Percentiles rank a stretch among this genome's conserved stretches.
phyloP scores from a whole-genome alignment of 2,329 filamentous ascomycete genomes.

The Ilyonectria sp. region DNA sequence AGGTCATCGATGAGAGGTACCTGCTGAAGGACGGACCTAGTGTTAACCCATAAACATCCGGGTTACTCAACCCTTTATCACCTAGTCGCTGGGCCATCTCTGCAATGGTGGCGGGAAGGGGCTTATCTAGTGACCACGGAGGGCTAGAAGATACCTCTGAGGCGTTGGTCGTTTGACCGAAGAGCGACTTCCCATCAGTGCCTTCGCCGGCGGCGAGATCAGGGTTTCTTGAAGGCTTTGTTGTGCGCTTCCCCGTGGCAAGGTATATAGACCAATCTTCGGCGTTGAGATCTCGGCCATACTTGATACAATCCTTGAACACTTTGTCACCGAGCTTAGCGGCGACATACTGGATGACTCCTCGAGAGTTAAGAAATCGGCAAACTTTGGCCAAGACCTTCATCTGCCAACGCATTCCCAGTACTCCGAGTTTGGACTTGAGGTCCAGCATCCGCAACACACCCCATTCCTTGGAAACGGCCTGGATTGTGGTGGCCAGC shows the following conservation, averaged over 20 bases:
- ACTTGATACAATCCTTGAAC: constrained; percentile 75
- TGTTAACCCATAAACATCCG: constrained; percentile 55
- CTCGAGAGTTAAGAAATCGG: constrained; percentile 70
- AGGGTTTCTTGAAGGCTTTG: constrained; percentile 46
- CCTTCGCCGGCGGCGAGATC: constrained; percentile 43
- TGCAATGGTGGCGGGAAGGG: constrained; percentile 51
- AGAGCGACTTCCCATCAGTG: constrained; percentile 42
- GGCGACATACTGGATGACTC: constrained; percentile 70
- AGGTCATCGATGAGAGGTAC: constrained; percentile 56
- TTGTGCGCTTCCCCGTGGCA: constrained; percentile 61
- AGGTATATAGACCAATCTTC: constrained; percentile 72
- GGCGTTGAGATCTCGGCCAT: constrained; percentile 67
- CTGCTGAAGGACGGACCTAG: constrained; percentile 56
- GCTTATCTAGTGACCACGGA: constrained; percentile 54
- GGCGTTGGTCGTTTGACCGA: constrained; percentile 42
- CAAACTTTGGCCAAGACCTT: constrained; percentile 72
- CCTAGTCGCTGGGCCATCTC: constrained; percentile 49
- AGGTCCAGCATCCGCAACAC: constrained; percentile 72
- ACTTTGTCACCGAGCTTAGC: constrained; percentile 68
- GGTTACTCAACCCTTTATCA: constrained; percentile 53
- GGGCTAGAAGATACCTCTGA: constrained; percentile 47
- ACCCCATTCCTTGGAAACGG: constrained; percentile 70
- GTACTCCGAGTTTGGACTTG: constrained; percentile 70
- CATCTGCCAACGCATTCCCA: constrained; percentile 72
- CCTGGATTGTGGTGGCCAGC: constrained; percentile 70